Evolutionary conservation across 2,329 filamentous ascomycete genomes (phyloP), one percentile per base, ranked within the genome.

Genomic region (Stemphylium beticola): DNA sequence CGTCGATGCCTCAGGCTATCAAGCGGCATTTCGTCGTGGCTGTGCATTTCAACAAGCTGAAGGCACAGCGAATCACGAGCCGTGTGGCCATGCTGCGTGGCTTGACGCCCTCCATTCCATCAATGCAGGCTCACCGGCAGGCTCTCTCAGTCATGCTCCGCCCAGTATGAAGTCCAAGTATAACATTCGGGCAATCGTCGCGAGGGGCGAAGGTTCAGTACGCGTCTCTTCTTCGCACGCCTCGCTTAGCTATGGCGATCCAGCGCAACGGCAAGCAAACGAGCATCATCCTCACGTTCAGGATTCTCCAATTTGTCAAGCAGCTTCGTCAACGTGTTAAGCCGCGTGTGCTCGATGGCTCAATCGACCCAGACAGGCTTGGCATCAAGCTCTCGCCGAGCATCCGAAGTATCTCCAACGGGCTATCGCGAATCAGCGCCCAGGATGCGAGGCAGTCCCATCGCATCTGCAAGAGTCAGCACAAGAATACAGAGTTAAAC

Each of bases 281-380:
- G 24, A 70, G 65, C 55, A 63, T 77, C 48, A 65, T 71, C 62
- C 66, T 76, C 49, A 72, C 74, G 24, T 71, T 74, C 60, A 71
- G 71, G 58, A 68, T 76, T 49, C 62, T 77, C 47, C 69, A 73
- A 61, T 67, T 76, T 59, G 68, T 77, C 61, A 68, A 72, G 45
- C 67, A 71, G 50, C 72, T 78, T 49, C 71, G 74, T 49, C 72
- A 69, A 55, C 72, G 74, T 49, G 66, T 74, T 39, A 68, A 70
- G 65, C 69, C 65, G 62, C 74, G 69, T 49, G 48, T 58, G 42
- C 60, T 48, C 44, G 36, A 58, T 47, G 61, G 62, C 59, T 66
- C 66, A 43, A 45, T 61, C 49, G 47, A 48, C 45, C 31, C 53
- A 41, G 53, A 53, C 44, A 44, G 59, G 45, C 67, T 72, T 68